These are phyloP conservation scores for Meira miltonrushii DNA, from an alignment of 1,284 basidiomycete species.

Conservation along the genomic window DNA sequence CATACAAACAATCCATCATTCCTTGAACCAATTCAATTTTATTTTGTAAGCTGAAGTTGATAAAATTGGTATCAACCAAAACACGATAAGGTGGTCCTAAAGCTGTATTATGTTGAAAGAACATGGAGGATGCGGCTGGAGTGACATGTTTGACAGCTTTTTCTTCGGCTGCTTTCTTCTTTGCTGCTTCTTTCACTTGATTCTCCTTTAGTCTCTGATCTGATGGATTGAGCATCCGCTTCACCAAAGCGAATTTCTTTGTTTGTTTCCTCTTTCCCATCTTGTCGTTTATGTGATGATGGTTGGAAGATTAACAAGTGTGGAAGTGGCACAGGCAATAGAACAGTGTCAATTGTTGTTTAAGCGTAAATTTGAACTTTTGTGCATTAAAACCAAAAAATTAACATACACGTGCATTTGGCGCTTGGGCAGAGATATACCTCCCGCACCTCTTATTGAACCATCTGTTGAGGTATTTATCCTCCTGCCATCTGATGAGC, in stretches of 20 bases:
- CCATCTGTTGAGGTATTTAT: too few species aligned
- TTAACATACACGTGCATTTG: too few species aligned
- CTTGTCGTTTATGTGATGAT: constrained; percentile 1
- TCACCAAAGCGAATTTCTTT: constrained; percentile 88
- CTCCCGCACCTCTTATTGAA: too few species aligned
- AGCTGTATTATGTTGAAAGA: constrained; percentile 90
- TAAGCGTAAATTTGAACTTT: too few species aligned
- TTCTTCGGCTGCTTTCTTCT: constrained; percentile 24
- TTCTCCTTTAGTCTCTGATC: constrained; percentile 69
- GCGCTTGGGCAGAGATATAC: too few species aligned
- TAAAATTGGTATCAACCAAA: constrained; percentile 98
- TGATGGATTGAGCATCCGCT: constrained; percentile 89
- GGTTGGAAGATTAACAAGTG: too few species aligned
- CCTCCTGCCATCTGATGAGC: too few species aligned
- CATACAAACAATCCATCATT: constrained; percentile 99
- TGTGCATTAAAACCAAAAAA: too few species aligned
- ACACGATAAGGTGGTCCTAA: constrained; percentile 95
- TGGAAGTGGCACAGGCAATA: too few species aligned
- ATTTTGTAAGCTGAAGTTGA: constrained; percentile 97
- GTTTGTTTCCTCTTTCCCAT: constrained; percentile 89
- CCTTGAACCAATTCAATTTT: constrained; percentile 91
- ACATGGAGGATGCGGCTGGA: constrained; percentile 69
- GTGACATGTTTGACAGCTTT: constrained; percentile 31
- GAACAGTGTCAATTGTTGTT: too few species aligned
- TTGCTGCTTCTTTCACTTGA: constrained; percentile 13